Evolutionary conservation across 768 basidiomycete genomes (phyloP).

Genomic region (Butyriboletus loyo): DNA sequence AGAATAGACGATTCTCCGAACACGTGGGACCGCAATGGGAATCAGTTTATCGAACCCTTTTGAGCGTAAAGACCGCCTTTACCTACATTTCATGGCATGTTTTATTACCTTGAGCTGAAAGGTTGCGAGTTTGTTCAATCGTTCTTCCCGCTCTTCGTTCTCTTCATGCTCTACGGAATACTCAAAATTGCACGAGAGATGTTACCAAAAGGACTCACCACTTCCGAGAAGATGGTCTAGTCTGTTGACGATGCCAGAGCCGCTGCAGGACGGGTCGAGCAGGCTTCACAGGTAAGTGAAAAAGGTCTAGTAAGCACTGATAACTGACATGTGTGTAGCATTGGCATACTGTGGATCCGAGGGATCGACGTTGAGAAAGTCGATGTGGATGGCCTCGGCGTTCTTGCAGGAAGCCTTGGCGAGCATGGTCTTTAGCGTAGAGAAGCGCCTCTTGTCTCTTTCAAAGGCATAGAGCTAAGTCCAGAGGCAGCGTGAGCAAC

Average conservation of each 20-base stretch:
- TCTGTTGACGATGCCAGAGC: slow-evolving; percentile 89
- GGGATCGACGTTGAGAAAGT: slow-evolving; percentile 84
- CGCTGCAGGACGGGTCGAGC: slow-evolving; percentile 95
- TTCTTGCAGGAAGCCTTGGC: slow-evolving; percentile 81
- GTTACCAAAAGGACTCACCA: slow-evolving; percentile 42
- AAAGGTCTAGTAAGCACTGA: neutral
- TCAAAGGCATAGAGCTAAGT: slow-evolving; percentile 84
- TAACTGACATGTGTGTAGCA: slow-evolving; percentile 83
- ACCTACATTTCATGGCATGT: slow-evolving; percentile 91
- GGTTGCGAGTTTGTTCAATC: slow-evolving; percentile 76
- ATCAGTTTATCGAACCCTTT: slow-evolving; percentile 7
- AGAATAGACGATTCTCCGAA: slow-evolving; percentile 86
- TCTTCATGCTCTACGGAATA: slow-evolving; percentile 50
- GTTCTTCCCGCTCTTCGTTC: slow-evolving; percentile 55
- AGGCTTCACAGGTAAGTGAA: slow-evolving; percentile 46
- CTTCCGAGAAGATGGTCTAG: slow-evolving; percentile 78
- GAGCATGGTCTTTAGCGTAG: slow-evolving; percentile 83
- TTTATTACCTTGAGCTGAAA: slow-evolving; percentile 91
- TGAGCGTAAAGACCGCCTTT: slow-evolving; percentile 21
- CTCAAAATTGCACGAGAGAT: slow-evolving; percentile 1
- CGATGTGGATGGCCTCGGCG: slow-evolving; percentile 66
- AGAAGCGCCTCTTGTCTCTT: slow-evolving; percentile 75
- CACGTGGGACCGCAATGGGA: slow-evolving; percentile 60
- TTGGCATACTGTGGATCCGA: slow-evolving; percentile 53
- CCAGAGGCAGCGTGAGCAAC: neutral